phyloP scores from a whole-genome alignment of 441 rosid species.

The Corymbia citriodora region DNA sequence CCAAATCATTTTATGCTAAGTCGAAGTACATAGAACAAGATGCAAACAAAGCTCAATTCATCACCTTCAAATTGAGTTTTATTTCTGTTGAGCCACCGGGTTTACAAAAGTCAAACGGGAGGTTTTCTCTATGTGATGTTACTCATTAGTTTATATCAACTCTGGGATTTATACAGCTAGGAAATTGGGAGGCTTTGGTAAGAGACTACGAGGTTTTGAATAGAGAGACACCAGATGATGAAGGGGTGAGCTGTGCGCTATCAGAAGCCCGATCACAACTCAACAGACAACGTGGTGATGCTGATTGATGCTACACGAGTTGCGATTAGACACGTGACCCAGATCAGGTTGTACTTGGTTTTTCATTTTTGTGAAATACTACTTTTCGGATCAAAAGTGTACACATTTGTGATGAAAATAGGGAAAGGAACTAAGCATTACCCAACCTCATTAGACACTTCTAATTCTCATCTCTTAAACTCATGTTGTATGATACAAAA shows the following conservation, averaged over 20 bases:
- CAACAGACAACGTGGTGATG: conserved; percentile 14
- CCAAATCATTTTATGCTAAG: not conserved
- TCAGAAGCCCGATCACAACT: conserved; percentile 49
- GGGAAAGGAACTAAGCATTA: not conserved
- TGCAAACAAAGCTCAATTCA: not conserved
- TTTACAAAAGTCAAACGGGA: not conserved
- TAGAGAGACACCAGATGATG: conserved; percentile 57
- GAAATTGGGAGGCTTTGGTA: conserved; percentile 66
- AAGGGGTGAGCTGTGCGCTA: conserved; percentile 55
- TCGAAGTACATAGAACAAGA: not conserved
- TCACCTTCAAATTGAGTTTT: not conserved
- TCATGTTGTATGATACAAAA: not conserved
- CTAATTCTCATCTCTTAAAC: not conserved
- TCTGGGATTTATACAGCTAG: conserved; percentile 32
- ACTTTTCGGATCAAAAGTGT: not conserved
- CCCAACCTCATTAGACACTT: not conserved
- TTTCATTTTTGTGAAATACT: not conserved
- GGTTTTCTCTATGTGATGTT: not conserved
- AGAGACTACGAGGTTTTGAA: conserved; percentile 72
- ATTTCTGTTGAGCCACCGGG: not conserved
- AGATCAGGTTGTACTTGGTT: not conserved
- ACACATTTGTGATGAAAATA: not conserved
- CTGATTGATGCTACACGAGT: not conserved
- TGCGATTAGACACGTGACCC: not conserved
- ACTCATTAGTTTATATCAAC: not conserved